phyloP scores from a whole-genome alignment of 2,329 filamentous ascomycete genomes.

The Epichloe amarillans region DNA sequence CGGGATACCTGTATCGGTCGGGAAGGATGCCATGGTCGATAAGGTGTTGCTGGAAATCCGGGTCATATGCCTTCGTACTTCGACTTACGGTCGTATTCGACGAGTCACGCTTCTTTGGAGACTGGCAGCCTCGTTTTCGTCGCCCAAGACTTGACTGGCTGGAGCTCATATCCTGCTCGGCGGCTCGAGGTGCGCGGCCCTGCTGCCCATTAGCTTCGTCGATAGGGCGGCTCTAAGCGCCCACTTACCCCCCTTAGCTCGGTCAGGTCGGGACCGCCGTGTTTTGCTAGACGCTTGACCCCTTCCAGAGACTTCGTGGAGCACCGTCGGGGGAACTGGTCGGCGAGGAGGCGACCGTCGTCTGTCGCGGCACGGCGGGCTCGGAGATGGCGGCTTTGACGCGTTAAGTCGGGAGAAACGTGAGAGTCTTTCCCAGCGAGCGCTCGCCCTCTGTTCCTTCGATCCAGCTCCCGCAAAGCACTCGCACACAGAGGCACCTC shows the following conservation, averaged over 20 bases:
- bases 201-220: not conserved
- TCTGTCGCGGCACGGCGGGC: not conserved
- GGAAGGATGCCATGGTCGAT: conserved; percentile 10
- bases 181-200: not conserved
- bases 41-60: conserved; percentile 11
- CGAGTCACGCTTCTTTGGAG: no score
- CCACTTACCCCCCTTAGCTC: not conserved
- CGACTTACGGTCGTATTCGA: not conserved
- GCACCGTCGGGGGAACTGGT: no score
- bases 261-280: not conserved
- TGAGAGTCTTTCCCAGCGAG: no score
- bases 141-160: not conserved
- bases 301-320: not conserved
- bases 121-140: no score
- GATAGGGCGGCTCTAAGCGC: not conserved
- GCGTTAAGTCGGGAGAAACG: not conserved
- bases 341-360: not conserved
- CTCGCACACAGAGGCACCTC: not conserved
- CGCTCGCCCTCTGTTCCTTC: no score
- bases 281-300: not conserved
- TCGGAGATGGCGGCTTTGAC: not conserved
- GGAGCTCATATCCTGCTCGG: not conserved
- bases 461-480: not conserved
- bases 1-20: conserved; percentile 7
- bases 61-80: conserved; percentile 10